Evolutionary conservation across 176 grass and related monocot genomes (phyloP).

Genomic region (Rhynchospora breviuscula): DNA sequence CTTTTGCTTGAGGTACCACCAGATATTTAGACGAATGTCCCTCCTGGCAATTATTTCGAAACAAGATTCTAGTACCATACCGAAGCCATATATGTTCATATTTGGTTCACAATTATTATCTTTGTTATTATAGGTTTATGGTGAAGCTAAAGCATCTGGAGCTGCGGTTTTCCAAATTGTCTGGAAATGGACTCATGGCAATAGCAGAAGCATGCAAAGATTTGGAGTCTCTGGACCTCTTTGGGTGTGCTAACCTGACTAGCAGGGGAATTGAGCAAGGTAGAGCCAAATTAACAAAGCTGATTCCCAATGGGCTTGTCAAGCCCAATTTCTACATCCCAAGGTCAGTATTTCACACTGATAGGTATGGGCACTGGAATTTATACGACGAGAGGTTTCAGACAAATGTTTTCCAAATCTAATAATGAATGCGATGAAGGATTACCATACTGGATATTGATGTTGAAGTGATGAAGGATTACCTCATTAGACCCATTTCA

Average conservation of each 20-base stretch:
- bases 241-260: constrained; percentile 70
- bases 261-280: constrained; percentile 67
- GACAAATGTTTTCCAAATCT: constrained; percentile 89
- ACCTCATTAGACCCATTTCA: not conserved
- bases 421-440: constrained; percentile 10
- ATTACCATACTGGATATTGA: not conserved
- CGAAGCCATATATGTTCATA: not conserved
- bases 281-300: constrained; percentile 46
- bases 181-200: constrained; percentile 35
- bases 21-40: not conserved
- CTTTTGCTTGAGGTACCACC: not conserved
- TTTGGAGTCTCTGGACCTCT: constrained; percentile 66
- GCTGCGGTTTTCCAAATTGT: constrained; percentile 76
- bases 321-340: constrained; percentile 84
- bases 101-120: not conserved
- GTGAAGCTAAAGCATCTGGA: constrained; percentile 74
- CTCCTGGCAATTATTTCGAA: not conserved
- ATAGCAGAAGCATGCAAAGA: constrained; percentile 59
- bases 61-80: not conserved
- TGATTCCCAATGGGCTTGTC: constrained; percentile 33
- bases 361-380: constrained; percentile 76
- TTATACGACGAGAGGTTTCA: constrained; percentile 91
- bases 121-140: constrained; percentile 45
- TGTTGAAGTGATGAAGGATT: not conserved
- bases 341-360: constrained; percentile 66